A percentile compares a stretch with the other conserved stretches of the same genome.
These are phyloP conservation scores for Ophiostoma fasciatum DNA, from an alignment of 2,329 filamentous ascomycete genomes.

Conservation along the genomic window DNA sequence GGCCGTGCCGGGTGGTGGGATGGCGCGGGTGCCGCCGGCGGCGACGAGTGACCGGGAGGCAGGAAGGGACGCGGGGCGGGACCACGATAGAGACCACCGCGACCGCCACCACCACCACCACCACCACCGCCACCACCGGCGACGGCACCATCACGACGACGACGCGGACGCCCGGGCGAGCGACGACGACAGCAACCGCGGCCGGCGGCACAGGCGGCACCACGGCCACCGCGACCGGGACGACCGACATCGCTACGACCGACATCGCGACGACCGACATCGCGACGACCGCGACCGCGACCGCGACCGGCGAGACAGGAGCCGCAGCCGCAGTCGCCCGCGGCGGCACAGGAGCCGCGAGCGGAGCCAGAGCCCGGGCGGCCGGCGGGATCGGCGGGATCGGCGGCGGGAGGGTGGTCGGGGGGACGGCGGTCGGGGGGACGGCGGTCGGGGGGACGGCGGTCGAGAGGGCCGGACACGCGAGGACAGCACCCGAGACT, in stretches of 20 bases:
- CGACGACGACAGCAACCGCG: slow-evolving; percentile 13
- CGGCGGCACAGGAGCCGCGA: neutral
- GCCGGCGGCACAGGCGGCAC: neutral
- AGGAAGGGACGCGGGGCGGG: slow-evolving; percentile 24
- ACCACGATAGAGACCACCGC: slow-evolving; percentile 28
- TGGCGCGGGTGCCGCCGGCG: neutral
- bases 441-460: too few relatives aligned
- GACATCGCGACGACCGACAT: slow-evolving; percentile 10
- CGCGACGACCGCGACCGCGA: slow-evolving; percentile 15
- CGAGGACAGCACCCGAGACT: too few relatives aligned
- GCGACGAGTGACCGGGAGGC: too few relatives aligned
- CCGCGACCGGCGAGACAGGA: slow-evolving; percentile 1
- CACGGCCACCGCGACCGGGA: neutral
- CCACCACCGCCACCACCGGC: neutral
- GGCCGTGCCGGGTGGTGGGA: slow-evolving; percentile 3
- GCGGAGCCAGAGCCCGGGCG: too few relatives aligned
- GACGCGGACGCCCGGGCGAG: slow-evolving; percentile 8
- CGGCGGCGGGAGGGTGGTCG: too few relatives aligned
- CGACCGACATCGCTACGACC: slow-evolving; percentile 8
- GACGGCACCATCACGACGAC: slow-evolving; percentile 10
- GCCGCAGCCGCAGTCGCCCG: slow-evolving; percentile 2
- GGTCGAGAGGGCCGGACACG: too few relatives aligned
- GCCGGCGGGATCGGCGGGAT: too few relatives aligned
- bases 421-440: too few relatives aligned
- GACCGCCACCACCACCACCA: slow-evolving; percentile 12